Conservation (phyloP, 306 rosid genomes). For the Cucumis melo region DNA sequence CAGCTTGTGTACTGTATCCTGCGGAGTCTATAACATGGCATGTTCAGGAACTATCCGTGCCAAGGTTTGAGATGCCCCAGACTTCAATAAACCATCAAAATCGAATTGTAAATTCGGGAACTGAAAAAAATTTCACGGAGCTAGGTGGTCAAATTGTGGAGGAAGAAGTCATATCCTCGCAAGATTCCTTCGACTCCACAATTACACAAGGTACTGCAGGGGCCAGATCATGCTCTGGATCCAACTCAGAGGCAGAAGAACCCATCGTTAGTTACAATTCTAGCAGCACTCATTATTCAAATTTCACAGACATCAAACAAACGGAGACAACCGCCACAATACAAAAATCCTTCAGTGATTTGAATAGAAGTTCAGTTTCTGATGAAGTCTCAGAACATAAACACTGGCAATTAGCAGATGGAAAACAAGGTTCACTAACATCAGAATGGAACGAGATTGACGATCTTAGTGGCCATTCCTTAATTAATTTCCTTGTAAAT, state of each 20-base stretch:
- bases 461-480: conserved; percentile 21
- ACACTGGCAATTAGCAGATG: conserved; percentile 12
- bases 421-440: conserved; percentile 18
- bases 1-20: conserved; percentile 27
- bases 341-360: conserved; percentile 36
- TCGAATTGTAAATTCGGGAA: conserved; percentile 18
- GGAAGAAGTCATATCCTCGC: conserved; percentile 62
- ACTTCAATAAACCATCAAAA: conserved; percentile 25
- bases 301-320: conserved; percentile 20
- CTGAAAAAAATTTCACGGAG: conserved; percentile 13
- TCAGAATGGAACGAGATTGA: conserved; percentile 18
- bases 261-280: conserved; percentile 22
- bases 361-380: conserved; percentile 26
- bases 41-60: conserved; percentile 20
- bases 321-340: conserved; percentile 27
- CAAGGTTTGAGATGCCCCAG: conserved; percentile 24
- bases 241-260: conserved; percentile 61
- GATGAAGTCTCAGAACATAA: conserved; percentile 26
- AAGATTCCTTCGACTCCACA: conserved; percentile 67
- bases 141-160: conserved; percentile 30
- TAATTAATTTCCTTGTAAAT: conserved; percentile 22
- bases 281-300: conserved; percentile 16
- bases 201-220: conserved; percentile 42
- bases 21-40: conserved; percentile 28
- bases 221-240: conserved; percentile 32